Evolutionary conservation across 2,329 filamentous ascomycete genomes (phyloP), one percentile per base, ranked within the genome.

Genomic region (Ophiocordyceps australis): DNA sequence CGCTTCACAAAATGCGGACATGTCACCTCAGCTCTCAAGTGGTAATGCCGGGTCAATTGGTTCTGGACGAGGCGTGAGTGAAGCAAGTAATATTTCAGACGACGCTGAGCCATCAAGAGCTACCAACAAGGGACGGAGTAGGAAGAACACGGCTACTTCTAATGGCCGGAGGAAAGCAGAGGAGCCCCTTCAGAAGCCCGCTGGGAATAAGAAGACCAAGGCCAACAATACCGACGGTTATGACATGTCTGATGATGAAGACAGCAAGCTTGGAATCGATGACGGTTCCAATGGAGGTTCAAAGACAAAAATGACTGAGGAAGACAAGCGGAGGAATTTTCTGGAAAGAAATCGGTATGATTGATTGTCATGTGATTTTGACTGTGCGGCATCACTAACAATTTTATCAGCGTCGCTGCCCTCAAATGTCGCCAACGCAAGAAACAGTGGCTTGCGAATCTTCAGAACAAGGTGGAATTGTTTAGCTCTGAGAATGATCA

Each of bases 241-340:
- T 18, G 37, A 38, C 1, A 48, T 55, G 7, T 55, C 49, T 8
- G 62, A 70, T 5, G 62, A 70, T 4, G 58, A 65, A 4, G 51
- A 55, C 5, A 57, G 57, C 14, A 64, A 70, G 7, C 43, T 61
- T 35, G 65, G 59, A 24, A 63, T 68, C 25, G 60, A 67, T 5
- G 63, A 60, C 17, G 58, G 68, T 24, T n/a, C n/a, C n/a, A n/a
- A n/a, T n/a, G n/a, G n/a, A n/a, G 57, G 61, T 21, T 69, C 59
- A 22, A 77, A 73, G 49, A 45, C 50, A 0, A 94, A 93, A 59
- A 92, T 94, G 82, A 94, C 85, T 0, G 89, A 95, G 29, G 89
- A 95, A 44, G 89, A 98, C 57, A 98, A 98, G 60, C 69, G 89
- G 22, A 93, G 91, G 57, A 98, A 95, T 47, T 98, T 98, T 50